Evolutionary conservation across 768 basidiomycete genomes (phyloP).

Genomic region (Austroboletus eburneus): DNA sequence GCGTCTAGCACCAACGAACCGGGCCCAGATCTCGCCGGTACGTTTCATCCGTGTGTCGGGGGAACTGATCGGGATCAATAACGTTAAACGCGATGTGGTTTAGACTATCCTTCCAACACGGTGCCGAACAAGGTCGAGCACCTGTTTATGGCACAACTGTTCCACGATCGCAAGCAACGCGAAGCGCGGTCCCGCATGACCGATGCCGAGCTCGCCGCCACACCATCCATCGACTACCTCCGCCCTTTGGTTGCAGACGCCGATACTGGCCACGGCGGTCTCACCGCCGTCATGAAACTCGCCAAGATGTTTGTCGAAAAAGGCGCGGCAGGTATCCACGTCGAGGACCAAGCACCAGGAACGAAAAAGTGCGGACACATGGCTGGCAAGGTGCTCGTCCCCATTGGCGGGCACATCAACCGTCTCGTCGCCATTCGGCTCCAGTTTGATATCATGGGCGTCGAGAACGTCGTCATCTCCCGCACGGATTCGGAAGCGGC

Average conservation of each 20-base stretch:
- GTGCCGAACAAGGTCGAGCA: constrained; percentile 99
- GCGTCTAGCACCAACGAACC: constrained; percentile 94
- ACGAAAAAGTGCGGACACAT: constrained; percentile 96
- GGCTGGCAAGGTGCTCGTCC: constrained; percentile 96
- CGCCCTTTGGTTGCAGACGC: constrained; percentile 96
- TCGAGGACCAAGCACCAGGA: constrained; percentile 97
- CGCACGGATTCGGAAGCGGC: constrained; percentile 98
- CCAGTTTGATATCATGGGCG: constrained; percentile 98
- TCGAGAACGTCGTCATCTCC: constrained; percentile 88
- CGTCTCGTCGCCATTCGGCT: constrained; percentile 95
- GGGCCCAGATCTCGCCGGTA: constrained; percentile 96
- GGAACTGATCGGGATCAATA: too few species aligned
- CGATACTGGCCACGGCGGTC: constrained; percentile 95
- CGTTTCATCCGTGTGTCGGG: constrained; percentile 11
- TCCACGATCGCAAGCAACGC: constrained; percentile 97
- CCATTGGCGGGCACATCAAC: constrained; percentile 97
- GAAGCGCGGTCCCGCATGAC: constrained; percentile 70
- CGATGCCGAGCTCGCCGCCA: constrained; percentile 64
- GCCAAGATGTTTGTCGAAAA: constrained; percentile 99
- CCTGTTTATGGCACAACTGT: constrained; percentile 95
- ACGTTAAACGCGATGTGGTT: not conserved
- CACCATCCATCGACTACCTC: constrained; percentile 80
- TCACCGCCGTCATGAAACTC: constrained; percentile 98
- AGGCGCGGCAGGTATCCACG: constrained; percentile 95
- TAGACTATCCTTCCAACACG: constrained; percentile 97